These are phyloP conservation scores for Mollisia scopiformis DNA, from an alignment of 2,329 filamentous ascomycete species.

Conservation along the genomic window DNA sequence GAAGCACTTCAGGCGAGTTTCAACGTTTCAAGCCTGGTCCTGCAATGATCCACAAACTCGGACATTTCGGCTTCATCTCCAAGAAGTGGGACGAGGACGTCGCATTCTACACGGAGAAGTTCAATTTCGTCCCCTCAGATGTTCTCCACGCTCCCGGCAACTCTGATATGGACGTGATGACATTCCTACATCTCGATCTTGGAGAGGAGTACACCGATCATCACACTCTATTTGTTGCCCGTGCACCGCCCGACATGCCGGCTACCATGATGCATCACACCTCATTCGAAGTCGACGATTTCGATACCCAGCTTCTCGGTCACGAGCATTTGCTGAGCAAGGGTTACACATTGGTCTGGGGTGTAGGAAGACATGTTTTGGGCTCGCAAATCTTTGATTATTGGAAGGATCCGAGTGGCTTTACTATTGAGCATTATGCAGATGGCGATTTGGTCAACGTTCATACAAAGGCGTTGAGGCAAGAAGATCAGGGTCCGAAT, in stretches of 20 bases:
- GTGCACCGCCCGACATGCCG: slow-evolving; percentile 20
- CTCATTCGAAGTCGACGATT: slow-evolving; percentile 71
- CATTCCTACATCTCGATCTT: slow-evolving; percentile 57
- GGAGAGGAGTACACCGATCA: slow-evolving; percentile 53
- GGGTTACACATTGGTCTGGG: slow-evolving; percentile 68
- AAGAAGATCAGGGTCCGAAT: no score
- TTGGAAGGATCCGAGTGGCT: slow-evolving; percentile 54
- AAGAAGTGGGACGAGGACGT: slow-evolving; percentile 37
- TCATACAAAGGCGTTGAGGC: slow-evolving; percentile 51
- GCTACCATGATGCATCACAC: slow-evolving; percentile 63
- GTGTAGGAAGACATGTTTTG: slow-evolving; percentile 69
- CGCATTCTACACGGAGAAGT: slow-evolving; percentile 43
- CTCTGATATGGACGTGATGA: slow-evolving; percentile 39
- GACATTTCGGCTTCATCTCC: slow-evolving; percentile 41
- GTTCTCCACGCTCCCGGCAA: slow-evolving; percentile 1
- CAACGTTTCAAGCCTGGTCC: slow-evolving; percentile 38
- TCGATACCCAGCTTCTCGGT: slow-evolving; percentile 69
- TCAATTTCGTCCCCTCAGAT: slow-evolving; percentile 46
- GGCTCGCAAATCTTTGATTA: slow-evolving; percentile 44
- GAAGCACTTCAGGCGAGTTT: slow-evolving; percentile 30
- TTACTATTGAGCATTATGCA: slow-evolving; percentile 71
- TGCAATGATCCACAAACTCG: slow-evolving; percentile 40
- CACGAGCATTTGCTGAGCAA: slow-evolving; percentile 68
- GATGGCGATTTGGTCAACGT: slow-evolving; percentile 68
- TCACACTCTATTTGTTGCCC: slow-evolving; percentile 53